Evolutionary conservation across 2,329 filamentous ascomycete genomes (phyloP).

Genomic region (Claviceps pazoutovae): DNA sequence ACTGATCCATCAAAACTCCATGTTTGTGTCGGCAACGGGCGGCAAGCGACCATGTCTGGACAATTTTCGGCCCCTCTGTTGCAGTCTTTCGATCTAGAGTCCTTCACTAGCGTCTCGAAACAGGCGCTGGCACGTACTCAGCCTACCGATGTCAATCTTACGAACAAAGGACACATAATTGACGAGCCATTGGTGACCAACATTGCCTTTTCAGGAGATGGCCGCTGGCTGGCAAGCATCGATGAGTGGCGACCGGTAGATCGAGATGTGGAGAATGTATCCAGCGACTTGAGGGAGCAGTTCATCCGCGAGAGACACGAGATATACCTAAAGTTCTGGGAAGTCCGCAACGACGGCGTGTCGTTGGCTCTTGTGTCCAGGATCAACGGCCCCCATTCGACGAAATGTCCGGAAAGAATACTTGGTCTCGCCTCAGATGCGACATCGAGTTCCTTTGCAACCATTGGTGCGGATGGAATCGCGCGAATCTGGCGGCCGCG

Average conservation of each 20-base stretch:
- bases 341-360: slow-evolving; percentile 41
- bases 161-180: slow-evolving; percentile 56
- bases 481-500: slow-evolving; percentile 74
- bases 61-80: slow-evolving; percentile 44
- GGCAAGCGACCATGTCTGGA: slow-evolving; percentile 39
- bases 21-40: slow-evolving; percentile 50
- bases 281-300: slow-evolving; percentile 24
- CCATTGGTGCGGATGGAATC: slow-evolving; percentile 65
- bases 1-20: slow-evolving; percentile 48
- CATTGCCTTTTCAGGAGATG: slow-evolving; percentile 64
- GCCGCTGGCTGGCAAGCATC: slow-evolving; percentile 78
- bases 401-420: slow-evolving; percentile 41
- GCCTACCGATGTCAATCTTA: slow-evolving; percentile 65
- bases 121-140: slow-evolving; percentile 85
- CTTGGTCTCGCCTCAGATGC: slow-evolving; percentile 64
- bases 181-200: slow-evolving; percentile 65
- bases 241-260: slow-evolving; percentile 77
- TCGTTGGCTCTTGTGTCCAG: slow-evolving; percentile 66
- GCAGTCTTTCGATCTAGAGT: slow-evolving; percentile 76
- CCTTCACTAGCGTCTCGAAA: slow-evolving; percentile 63
- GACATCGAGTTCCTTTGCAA: slow-evolving; percentile 58
- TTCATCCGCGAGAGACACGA: slow-evolving; percentile 47
- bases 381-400: slow-evolving; percentile 68
- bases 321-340: slow-evolving; percentile 84
- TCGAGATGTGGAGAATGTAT: slow-evolving; percentile 45